phyloP scores from a whole-genome alignment of 768 basidiomycete species.

The Jaapia argillacea region DNA sequence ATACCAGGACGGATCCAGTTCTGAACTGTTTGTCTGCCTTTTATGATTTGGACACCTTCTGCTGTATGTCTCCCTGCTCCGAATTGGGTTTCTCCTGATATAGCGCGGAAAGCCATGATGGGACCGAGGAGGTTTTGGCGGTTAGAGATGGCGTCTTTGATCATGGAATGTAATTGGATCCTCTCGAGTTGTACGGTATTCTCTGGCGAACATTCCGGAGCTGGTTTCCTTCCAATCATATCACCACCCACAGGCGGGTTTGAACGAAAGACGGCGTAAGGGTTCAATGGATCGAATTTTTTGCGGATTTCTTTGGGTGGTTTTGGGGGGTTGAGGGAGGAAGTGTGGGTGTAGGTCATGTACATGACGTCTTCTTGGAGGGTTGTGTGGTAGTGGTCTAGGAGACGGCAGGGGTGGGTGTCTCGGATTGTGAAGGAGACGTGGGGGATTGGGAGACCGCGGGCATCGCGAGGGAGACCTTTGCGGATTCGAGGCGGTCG shows the following conservation, averaged over 20 bases:
- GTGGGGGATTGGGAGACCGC: constrained; percentile 66
- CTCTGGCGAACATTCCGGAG: constrained; percentile 54
- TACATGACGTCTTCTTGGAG: constrained; percentile 88
- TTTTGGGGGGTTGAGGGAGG: constrained; percentile 38
- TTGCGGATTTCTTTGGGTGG: constrained; percentile 50
- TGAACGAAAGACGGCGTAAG: constrained; percentile 72
- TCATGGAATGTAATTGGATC: constrained; percentile 80
- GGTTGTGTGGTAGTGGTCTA: constrained; percentile 76
- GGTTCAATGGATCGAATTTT: constrained; percentile 66
- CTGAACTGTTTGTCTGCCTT: constrained; percentile 54
- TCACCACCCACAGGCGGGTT: constrained; percentile 68
- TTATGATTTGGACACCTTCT: constrained; percentile 72
- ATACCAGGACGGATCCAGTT: constrained; percentile 81
- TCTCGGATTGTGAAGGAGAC: constrained; percentile 57
- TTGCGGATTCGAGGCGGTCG: constrained; percentile 5
- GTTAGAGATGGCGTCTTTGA: constrained; percentile 67
- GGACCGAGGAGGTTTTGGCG: constrained; percentile 71
- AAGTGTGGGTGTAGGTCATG: constrained; percentile 82
- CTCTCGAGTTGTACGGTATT: constrained; percentile 72
- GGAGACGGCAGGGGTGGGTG: constrained; percentile 61
- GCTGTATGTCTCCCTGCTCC: constrained; percentile 63
- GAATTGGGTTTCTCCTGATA: constrained; percentile 73
- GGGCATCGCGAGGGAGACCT: constrained; percentile 36
- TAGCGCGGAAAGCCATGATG: constrained; percentile 78
- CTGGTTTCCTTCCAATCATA: constrained; percentile 53